Evolutionary conservation across 1,139 yeast genomes (phyloP).

Genomic region (Pichia sp.): DNA sequence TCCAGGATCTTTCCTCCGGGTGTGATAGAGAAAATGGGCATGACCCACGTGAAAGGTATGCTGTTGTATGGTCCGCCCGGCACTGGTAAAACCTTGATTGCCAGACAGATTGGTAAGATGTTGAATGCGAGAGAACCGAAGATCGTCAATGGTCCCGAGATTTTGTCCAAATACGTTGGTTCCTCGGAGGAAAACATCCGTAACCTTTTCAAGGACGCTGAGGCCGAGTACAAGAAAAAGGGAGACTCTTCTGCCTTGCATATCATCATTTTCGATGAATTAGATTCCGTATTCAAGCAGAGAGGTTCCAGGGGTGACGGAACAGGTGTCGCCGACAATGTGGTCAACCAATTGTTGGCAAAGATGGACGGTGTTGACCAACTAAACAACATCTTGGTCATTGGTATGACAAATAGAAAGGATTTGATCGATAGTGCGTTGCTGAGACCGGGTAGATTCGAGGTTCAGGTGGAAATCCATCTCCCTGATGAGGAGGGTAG

Average conservation of each 20-base stretch:
- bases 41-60: conserved; percentile 91
- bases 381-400: conserved; percentile 85
- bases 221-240: conserved; percentile 84
- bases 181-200: conserved; percentile 96
- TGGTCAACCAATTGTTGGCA: conserved; percentile 92
- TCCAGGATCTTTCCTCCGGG: conserved; percentile 94
- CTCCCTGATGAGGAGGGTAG: conserved; percentile 95
- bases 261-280: conserved; percentile 93
- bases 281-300: conserved; percentile 96
- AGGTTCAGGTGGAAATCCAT: conserved; percentile 93
- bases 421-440: conserved; percentile 93
- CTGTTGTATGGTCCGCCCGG: conserved; percentile 96
- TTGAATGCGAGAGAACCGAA: conserved; percentile 96
- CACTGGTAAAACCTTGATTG: conserved; percentile 97
- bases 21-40: conserved; percentile 84
- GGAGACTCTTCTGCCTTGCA: conserved; percentile 93
- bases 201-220: conserved; percentile 95
- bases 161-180: conserved; percentile 93
- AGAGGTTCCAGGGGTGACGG: conserved; percentile 97
- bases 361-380: conserved; percentile 99
- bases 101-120: conserved; percentile 95
- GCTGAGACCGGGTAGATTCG: conserved; percentile 97
- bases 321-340: conserved; percentile 98
- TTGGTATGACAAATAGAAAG: conserved; percentile 97
- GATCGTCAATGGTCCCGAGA: conserved; percentile 98